Percentiles rank a stretch among this genome's conserved stretches.
Evolutionary conservation across 345 rosid genomes (phyloP).

Genomic region (Brassica carinata): DNA sequence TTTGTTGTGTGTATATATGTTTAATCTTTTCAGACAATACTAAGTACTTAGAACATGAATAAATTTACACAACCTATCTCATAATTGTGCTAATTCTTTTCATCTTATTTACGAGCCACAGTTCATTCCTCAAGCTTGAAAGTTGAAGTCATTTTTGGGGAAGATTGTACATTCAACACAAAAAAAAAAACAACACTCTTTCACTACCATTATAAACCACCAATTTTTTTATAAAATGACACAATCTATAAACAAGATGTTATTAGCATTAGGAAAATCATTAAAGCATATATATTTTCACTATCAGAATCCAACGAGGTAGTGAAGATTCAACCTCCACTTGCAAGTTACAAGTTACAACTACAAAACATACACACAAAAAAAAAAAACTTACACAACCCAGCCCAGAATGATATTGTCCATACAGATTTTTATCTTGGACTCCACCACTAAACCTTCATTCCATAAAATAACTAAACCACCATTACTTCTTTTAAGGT

Average conservation of each 20-base stretch:
- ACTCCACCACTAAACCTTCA: neutral
- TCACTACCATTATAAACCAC: neutral
- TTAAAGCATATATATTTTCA: neutral
- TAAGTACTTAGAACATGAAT: no score
- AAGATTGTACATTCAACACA: neutral
- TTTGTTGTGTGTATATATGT: neutral
- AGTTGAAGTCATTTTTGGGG: neutral
- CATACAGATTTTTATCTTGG: neutral
- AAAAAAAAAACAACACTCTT: neutral
- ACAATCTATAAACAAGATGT: neutral
- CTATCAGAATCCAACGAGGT: constrained; percentile 5
- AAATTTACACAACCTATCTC: neutral
- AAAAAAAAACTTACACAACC: neutral
- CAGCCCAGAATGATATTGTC: neutral
- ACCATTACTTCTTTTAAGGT: neutral
- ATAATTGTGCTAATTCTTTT: neutral
- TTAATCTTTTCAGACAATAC: no score
- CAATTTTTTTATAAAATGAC: neutral
- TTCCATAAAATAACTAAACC: neutral
- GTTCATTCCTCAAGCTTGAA: neutral
- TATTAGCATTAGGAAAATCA: neutral
- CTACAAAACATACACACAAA: neutral
- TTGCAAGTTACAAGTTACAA: neutral
- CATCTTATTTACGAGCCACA: neutral
- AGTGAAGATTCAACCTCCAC: constrained; percentile 19